Base-by-base conservation (phyloP, 352 stramenopile genomes). In the Globisporangium middletonii region DNA sequence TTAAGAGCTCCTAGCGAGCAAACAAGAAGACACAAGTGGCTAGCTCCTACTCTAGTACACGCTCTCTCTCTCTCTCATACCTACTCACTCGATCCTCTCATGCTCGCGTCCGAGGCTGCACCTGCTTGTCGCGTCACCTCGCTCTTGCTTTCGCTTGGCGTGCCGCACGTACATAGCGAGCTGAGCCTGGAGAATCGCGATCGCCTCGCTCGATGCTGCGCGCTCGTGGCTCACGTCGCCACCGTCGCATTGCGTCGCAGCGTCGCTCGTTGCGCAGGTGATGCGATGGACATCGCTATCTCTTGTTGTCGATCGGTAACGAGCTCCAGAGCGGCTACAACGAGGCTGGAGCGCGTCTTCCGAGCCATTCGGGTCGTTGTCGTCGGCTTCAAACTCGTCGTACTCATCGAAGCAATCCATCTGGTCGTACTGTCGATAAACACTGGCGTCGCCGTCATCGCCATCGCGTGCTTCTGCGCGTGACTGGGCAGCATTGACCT, bases 101-200 rank as follows among this genome's bases (percentile, higher is more conserved):
- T 38, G 7, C 33, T 38, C 33, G 33, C 33, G 30, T 35, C 30
- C 30, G 43, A 48, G 16, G 43, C 18, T 48, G 7, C 16, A 23
- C 2, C 42, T 33, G 1, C 9, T 50, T 42, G 11, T 43, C 19
- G 13, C 19, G 23, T 38, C 26, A 46, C 6, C 35, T 50, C 28
- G 18, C 8, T 23, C 47, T 41, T 49, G 30, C 44, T 56, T 55
- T 13, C 60, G 60, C 37, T 62, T 51, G n/a, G 54, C 37, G 46
- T 60, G 63, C 12, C 49, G 48, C 18, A 62, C 50, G 50, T 74
- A 74, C 68, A 76, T 76, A 13, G 57, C 53, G 0, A 76, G 51
- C 27, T 61, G 55, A 6, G 55, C 55, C 50, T 61, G 55, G 19
- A 61, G 46, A 23, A 61, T 49, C 16, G n/a, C 9, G 26, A 44